Conservation (phyloP, 108 stramenopile species). For the Seminavis robusta region DNA sequence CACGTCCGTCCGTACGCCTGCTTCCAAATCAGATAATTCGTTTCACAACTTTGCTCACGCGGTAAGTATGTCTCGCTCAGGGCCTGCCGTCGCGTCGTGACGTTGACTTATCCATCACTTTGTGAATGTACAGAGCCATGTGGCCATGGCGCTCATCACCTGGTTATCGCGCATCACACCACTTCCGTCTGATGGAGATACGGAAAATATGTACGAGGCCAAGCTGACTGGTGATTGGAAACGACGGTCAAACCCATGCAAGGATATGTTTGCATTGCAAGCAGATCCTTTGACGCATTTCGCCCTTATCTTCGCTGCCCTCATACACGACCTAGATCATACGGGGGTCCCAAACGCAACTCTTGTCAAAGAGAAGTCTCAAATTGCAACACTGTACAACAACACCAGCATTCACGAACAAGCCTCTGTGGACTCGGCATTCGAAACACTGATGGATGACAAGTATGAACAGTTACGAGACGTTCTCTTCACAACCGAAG, state of each 20-base stretch:
- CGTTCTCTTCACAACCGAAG: slow-evolving; percentile 17
- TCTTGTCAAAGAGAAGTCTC: slow-evolving; percentile 22
- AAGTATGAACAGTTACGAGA: slow-evolving; percentile 19
- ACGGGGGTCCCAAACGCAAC: slow-evolving; percentile 34
- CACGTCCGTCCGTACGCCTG: no score
- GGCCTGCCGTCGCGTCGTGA: no score
- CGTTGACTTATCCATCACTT: no score
- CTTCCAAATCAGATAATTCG: slow-evolving; percentile 20
- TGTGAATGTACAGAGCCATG: no score
- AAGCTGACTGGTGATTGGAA: no score
- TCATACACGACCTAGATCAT: slow-evolving; percentile 38
- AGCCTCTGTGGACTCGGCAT: slow-evolving; percentile 22
- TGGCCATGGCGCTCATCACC: no score
- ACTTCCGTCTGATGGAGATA: no score
- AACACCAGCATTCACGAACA: slow-evolving; percentile 29
- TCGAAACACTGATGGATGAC: slow-evolving; percentile 26
- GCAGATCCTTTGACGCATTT: slow-evolving; percentile 40
- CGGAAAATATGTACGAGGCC: no score
- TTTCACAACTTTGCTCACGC: slow-evolving; percentile 43
- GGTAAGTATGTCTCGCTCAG: no score
- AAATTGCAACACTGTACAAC: slow-evolving; percentile 21
- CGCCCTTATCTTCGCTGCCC: slow-evolving; percentile 34
- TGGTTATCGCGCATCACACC: no score
- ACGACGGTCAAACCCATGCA: no score
- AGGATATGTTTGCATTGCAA: slow-evolving; percentile 29